Conservation (phyloP, 768 basidiomycete genomes). For the Lactifluus hygrophoroides region DNA sequence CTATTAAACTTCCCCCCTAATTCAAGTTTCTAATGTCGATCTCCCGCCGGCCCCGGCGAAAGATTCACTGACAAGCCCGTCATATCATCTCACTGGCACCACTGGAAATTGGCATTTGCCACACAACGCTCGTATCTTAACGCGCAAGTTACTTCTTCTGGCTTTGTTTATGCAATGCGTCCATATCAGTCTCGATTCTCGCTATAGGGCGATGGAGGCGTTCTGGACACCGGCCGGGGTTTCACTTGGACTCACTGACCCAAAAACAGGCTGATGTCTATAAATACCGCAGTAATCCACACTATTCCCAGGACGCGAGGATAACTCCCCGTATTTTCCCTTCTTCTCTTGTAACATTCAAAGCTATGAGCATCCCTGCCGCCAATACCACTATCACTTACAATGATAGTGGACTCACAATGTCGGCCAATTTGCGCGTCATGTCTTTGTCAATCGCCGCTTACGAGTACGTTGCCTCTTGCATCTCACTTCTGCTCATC, state of each 20-base stretch:
- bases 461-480: conserved; percentile 9
- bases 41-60: no score
- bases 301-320: not conserved
- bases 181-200: not conserved
- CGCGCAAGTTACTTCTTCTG: no score
- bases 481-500: not conserved
- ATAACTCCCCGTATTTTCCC: not conserved
- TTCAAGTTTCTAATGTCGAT: no score
- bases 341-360: not conserved
- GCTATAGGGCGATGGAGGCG: not conserved
- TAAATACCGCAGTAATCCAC: no score
- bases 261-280: not conserved
- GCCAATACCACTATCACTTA: not conserved
- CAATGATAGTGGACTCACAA: not conserved
- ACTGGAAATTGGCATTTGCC: no score
- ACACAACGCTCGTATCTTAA: no score
- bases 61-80: no score
- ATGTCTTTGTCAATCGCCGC: conserved; percentile 9
- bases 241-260: no score
- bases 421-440: conserved; percentile 4
- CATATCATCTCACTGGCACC: no score
- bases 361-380: not conserved
- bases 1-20: no score
- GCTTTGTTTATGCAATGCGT: not conserved
- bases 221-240: not conserved